Evolutionary conservation across 2,329 filamentous ascomycete genomes (phyloP), one percentile per base, ranked within the genome.

Genomic region (Raffaelea arxii): DNA sequence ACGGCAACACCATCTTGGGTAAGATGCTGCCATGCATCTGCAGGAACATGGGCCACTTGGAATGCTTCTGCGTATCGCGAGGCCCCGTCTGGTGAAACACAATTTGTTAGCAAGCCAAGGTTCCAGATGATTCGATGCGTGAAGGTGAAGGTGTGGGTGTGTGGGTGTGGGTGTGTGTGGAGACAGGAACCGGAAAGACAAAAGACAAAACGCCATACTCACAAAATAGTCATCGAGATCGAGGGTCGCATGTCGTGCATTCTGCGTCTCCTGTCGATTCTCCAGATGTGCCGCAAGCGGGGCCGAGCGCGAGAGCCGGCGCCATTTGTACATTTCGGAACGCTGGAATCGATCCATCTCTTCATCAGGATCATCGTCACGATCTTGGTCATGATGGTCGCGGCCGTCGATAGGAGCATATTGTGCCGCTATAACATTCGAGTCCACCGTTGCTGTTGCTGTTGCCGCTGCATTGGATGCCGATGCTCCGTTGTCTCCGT

Each of bases 41-140:
- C 57, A 90, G 64, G 60, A 89, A 87, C 54, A 81, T 75, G 9
- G 86, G 85, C 74, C 84, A 83, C 74, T 86, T 89, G 23, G 84
- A 88, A 62, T 89, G 84, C 56, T 79, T 78, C 47, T 79, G 71
- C 50, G 85, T 75, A 62, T 88, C 80, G 16, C 53, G 50, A 46
- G 86, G 86, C 14, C 78, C 78, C 16, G 61, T 62, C 67, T 69
- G 39, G 41, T 25, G 22, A 25, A 7, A 21, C 3, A 7, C 16
- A 49, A 12, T n/a, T n/a, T n/a, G n/a, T n/a, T n/a, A n/a, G n/a
- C n/a, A n/a, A n/a, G n/a, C n/a, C n/a, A n/a, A n/a, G n/a, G n/a
- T n/a, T n/a, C n/a, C n/a, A n/a, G n/a, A n/a, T n/a, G n/a, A n/a
- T n/a, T n/a, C n/a, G n/a, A n/a, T n/a, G n/a, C n/a, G n/a, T n/a